These are phyloP conservation scores for Thozetella sp. DNA, from an alignment of 495 filamentous ascomycete species.

Conservation along the genomic window DNA sequence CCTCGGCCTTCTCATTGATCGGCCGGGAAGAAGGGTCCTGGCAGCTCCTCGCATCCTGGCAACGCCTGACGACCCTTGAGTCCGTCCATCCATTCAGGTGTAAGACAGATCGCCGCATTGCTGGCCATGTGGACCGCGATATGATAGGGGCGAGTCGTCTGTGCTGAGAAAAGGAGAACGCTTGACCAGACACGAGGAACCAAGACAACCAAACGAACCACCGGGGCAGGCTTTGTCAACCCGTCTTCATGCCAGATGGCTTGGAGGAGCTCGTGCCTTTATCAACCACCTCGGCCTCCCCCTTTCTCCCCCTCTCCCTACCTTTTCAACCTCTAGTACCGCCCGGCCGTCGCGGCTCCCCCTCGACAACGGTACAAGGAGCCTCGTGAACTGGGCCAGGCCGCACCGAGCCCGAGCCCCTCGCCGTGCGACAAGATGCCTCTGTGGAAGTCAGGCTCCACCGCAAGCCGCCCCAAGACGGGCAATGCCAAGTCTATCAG, in stretches of 20 bases:
- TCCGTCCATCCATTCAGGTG: slow-evolving; percentile 4
- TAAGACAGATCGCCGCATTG: slow-evolving; percentile 22
- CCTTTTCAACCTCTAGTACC: slow-evolving; percentile 1
- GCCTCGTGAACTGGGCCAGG: neutral
- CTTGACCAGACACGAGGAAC: slow-evolving; percentile 4
- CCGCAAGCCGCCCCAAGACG: slow-evolving; percentile 37
- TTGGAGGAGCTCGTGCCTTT: slow-evolving; percentile 11
- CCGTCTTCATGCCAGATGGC: slow-evolving; percentile 24
- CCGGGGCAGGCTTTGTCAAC: slow-evolving; percentile 10
- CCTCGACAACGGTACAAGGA: neutral
- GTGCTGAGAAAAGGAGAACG: slow-evolving; percentile 14
- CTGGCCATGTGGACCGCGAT: slow-evolving; percentile 33
- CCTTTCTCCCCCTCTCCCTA: neutral
- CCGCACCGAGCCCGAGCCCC: neutral
- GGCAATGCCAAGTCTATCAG: slow-evolving; percentile 40
- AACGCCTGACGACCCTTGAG: neutral
- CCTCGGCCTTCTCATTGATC: slow-evolving; percentile 7
- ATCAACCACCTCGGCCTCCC: slow-evolving; percentile 15
- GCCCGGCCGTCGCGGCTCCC: neutral
- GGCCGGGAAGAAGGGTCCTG: neutral
- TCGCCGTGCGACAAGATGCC: slow-evolving; percentile 23
- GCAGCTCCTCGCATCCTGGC: neutral
- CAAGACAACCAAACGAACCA: slow-evolving; percentile 14
- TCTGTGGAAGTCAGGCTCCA: slow-evolving; percentile 38
- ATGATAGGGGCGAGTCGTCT: slow-evolving; percentile 17